Percentiles rank a stretch among this genome's conserved stretches.
Evolutionary conservation across 1,284 basidiomycete species (phyloP).

Genomic region (Anthracocystis setariae): DNA sequence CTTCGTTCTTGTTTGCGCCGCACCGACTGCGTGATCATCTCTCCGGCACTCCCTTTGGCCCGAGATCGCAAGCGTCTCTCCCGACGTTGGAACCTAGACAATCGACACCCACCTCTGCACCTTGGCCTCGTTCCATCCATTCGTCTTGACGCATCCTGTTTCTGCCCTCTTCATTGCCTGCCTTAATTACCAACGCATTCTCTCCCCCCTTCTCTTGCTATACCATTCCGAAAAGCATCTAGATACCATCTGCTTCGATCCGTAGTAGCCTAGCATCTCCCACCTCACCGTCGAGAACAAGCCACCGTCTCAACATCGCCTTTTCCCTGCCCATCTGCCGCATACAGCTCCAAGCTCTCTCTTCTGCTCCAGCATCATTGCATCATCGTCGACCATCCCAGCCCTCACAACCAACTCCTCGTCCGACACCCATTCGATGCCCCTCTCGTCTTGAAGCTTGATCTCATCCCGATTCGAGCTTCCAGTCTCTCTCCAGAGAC

Average conservation of each 20-base stretch:
- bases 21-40: no score
- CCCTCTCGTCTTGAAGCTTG: neutral
- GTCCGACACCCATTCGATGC: neutral
- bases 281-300: neutral
- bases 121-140: neutral
- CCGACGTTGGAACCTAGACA: neutral
- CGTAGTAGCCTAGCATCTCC: constrained; percentile 7
- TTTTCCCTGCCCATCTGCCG: neutral
- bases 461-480: constrained; percentile 11
- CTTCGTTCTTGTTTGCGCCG: neutral
- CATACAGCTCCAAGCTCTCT: neutral
- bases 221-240: constrained; percentile 34
- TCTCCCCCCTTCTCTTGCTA: constrained; percentile 10
- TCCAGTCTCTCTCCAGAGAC: constrained; percentile 7
- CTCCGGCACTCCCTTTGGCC: no score
- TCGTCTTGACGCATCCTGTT: constrained; percentile 3
- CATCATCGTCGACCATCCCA: neutral
- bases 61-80: neutral
- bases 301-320: neutral
- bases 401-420: neutral
- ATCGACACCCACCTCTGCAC: neutral
- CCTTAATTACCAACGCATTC: constrained; percentile 20
- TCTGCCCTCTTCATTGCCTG: constrained; percentile 15
- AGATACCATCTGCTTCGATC: constrained; percentile 30
- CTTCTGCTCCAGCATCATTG: neutral